Percentiles rank a stretch among this genome's conserved stretches.
Conservation (phyloP, 148 eudicot species). For the Agrostemma githago region DNA sequence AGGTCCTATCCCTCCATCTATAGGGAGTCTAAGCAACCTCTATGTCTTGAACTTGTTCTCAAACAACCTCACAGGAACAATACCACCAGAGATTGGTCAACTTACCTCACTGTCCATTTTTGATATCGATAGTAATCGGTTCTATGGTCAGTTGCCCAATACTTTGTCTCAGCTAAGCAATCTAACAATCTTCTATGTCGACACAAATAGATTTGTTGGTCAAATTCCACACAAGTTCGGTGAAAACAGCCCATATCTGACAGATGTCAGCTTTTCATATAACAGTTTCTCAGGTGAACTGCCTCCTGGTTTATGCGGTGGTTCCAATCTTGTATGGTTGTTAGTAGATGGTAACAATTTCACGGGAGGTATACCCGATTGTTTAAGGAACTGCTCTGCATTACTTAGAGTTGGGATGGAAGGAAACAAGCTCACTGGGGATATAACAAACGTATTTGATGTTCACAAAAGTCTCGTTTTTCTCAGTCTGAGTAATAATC, state of each 20-base stretch:
- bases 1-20: conserved; percentile 30
- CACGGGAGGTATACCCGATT: conserved; percentile 57
- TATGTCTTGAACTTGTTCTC: conserved; percentile 38
- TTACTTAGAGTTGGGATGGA: conserved; percentile 64
- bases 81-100: conserved; percentile 70
- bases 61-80: conserved; percentile 65
- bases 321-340: conserved; percentile 40
- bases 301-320: conserved; percentile 58
- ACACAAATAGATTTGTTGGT: conserved; percentile 49
- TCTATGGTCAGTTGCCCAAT: conserved; percentile 61
- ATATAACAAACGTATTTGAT: conserved; percentile 69
- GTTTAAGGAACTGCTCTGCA: conserved; percentile 63
- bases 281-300: conserved; percentile 71
- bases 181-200: conserved; percentile 37
- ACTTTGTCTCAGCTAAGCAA: conserved; percentile 46
- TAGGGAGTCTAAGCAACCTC: conserved; percentile 44
- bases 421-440: conserved; percentile 58
- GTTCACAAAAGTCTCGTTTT: conserved; percentile 47
- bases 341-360: conserved; percentile 57
- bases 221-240: conserved; percentile 56
- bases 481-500: conserved; percentile 46
- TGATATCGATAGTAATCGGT: conserved; percentile 49
- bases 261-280: conserved; percentile 60
- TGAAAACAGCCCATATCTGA: conserved; percentile 32
- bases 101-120: conserved; percentile 35